Evolutionary conservation across 768 basidiomycete genomes (phyloP), one percentile per base, ranked within the genome.

Genomic region (Coprinopsis sp.): DNA sequence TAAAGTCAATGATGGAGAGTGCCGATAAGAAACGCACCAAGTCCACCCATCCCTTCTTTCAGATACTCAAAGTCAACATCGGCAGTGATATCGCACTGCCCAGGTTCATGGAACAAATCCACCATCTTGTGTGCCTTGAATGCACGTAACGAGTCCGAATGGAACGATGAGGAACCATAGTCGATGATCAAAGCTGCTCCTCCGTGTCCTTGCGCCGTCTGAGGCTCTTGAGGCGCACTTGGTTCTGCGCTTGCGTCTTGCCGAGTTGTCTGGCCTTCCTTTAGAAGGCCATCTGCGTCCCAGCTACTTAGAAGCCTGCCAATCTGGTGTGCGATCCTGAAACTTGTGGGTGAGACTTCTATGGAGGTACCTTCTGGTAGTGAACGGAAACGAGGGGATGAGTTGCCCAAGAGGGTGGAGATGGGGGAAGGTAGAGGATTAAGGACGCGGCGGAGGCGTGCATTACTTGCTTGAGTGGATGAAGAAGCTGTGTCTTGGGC

Each of bases 31-130:
- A 27, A 61, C 77, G 22, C 49, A 88, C 90, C 87, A 3, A 79
- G 65, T 44, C 77, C 81, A 1, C 63, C 60, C 51, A 92, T 70
- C 0, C 89, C 82, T 66, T 96, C 91, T 58, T 77, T 75, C 37
- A 98, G 72, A 61, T 88, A 90, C 0, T 82, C 79, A 65, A 98
- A 98, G 66, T 99, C 94, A 38, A 99, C 95, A 58, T 98, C 96
- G n/a, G 87, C 84, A 0, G 96, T 99, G 37, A 98, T 67, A 63
- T 99, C 96, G 33, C 88, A 86, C 33, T 87, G 76, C 14, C 96
- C 96, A 0, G 94, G 93, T 8, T 74, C 69, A 43, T 86, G 73
- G 58, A 98, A 95, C 3, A 89, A 72, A 60, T 94, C 86, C 1
- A 89, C 86, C 12, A 91, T 80, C 48, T 82, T 75, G 60, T 98